phyloP scores from a whole-genome alignment of 1,284 basidiomycete genomes.

The Trichosporon faecale region DNA sequence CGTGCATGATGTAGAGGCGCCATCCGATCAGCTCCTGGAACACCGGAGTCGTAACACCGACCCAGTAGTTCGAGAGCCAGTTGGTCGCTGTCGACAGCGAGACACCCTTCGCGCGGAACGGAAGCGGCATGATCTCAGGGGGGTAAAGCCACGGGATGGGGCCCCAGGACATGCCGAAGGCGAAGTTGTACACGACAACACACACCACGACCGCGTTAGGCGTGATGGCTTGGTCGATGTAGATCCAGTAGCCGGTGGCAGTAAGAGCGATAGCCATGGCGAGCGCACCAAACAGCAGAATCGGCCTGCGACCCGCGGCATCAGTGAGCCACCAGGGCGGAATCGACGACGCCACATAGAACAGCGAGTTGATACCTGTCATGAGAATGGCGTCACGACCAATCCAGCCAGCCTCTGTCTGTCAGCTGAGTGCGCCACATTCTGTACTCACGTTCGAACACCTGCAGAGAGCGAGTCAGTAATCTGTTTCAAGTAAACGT shows the following conservation, averaged over 20 bases:
- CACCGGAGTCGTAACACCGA: conserved; percentile 83
- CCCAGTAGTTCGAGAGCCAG: conserved; percentile 64
- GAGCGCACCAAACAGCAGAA: conserved; percentile 87
- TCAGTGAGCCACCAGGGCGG: conserved; percentile 96
- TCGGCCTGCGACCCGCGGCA: conserved; percentile 81
- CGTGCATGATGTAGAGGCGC: conserved; percentile 94
- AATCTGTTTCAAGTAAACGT: not conserved
- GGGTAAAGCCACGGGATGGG: conserved; percentile 68
- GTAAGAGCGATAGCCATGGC: conserved; percentile 50
- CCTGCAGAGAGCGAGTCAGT: conserved; percentile 54
- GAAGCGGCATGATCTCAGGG: conserved; percentile 89
- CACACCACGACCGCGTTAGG: conserved; percentile 86
- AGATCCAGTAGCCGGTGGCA: conserved; percentile 61
- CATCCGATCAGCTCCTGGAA: conserved; percentile 87
- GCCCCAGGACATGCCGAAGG: conserved; percentile 66
- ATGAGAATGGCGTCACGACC: conserved; percentile 95
- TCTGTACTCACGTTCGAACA: conserved; percentile 69
- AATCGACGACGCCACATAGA: conserved; percentile 78
- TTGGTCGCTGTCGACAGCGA: conserved; percentile 83
- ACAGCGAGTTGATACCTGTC: conserved; percentile 90
- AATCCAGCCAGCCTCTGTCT: conserved; percentile 88
- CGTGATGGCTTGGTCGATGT: conserved; percentile 78
- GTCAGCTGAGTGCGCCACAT: conserved; percentile 22
- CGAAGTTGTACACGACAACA: conserved; percentile 90
- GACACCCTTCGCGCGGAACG: conserved; percentile 89